phyloP scores from a whole-genome alignment of 345 rosid genomes.

The Lepidium didymum region DNA sequence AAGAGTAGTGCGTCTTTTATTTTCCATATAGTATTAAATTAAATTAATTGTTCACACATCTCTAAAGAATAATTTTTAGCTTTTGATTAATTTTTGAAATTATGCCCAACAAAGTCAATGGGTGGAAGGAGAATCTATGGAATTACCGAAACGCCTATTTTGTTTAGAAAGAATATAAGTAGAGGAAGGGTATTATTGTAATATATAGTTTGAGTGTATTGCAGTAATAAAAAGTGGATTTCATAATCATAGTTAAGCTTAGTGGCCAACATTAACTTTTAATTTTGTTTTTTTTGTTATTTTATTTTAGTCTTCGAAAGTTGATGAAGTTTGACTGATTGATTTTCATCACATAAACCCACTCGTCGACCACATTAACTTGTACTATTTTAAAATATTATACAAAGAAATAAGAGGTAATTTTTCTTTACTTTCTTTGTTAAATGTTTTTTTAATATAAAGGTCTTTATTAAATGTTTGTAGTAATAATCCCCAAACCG shows the following conservation, averaged over 20 bases:
- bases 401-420: no score
- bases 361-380: neutral
- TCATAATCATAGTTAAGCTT: slow-evolving; percentile 30
- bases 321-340: slow-evolving; percentile 48
- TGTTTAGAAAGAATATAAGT: neutral
- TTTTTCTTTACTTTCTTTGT: no score
- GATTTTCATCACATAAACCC: slow-evolving; percentile 7
- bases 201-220: neutral
- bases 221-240: slow-evolving; percentile 14
- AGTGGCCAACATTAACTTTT: slow-evolving; percentile 52
- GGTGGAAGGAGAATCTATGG: neutral
- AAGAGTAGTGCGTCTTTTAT: slow-evolving; percentile 12
- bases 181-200: neutral
- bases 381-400: no score
- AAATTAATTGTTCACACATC: slow-evolving; percentile 16
- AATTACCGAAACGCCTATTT: slow-evolving; percentile 1
- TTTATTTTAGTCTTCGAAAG: slow-evolving; percentile 33
- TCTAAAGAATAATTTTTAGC: slow-evolving; percentile 1
- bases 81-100: slow-evolving; percentile 15
- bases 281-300: neutral
- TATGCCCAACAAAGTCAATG: slow-evolving; percentile 23
- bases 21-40: slow-evolving; percentile 4
- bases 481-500: no score
- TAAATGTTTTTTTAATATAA: no score
- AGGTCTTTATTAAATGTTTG: no score